Percentiles rank a stretch among this genome's conserved stretches.
phyloP scores from a whole-genome alignment of 208 protist genomes.

The Pavlovales sp. region DNA sequence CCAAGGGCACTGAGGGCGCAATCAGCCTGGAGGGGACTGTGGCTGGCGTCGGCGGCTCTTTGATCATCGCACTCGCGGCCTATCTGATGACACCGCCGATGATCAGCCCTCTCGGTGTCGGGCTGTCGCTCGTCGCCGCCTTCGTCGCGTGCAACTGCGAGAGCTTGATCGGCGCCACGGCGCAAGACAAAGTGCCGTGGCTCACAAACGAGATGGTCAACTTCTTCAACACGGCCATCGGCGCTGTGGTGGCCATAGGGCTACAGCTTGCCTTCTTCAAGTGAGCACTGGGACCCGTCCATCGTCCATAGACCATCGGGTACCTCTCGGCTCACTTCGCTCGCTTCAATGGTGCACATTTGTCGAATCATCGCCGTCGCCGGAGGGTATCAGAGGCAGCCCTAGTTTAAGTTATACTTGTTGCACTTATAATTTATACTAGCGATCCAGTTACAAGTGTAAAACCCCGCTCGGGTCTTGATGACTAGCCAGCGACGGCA shows the following conservation, averaged over 20 bases:
- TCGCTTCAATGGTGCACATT: no score
- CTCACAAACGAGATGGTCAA: constrained; percentile 42
- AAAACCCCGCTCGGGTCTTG: no score
- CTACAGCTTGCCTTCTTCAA: no score
- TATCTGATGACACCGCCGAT: not conserved
- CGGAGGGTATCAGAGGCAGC: no score
- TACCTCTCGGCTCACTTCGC: no score
- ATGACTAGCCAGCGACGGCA: no score
- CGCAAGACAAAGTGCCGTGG: not conserved
- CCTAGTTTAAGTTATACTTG: no score
- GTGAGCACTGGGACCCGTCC: no score
- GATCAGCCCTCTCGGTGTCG: not conserved
- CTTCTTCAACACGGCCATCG: constrained; percentile 27
- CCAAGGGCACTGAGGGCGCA: constrained; percentile 26
- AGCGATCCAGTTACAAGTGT: no score
- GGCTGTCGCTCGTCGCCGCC: not conserved
- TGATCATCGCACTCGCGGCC: not conserved
- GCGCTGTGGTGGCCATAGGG: not conserved
- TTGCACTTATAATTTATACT: no score
- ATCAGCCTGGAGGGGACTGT: constrained; percentile 16
- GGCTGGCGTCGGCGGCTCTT: constrained; percentile 8
- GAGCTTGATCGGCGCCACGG: constrained; percentile 9
- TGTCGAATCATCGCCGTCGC: no score
- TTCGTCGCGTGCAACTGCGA: constrained; percentile 24
- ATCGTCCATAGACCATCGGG: no score